Evolutionary conservation across 2,329 filamentous ascomycete genomes (phyloP), one percentile per base, ranked within the genome.

Genomic region (Cercospora sp.): DNA sequence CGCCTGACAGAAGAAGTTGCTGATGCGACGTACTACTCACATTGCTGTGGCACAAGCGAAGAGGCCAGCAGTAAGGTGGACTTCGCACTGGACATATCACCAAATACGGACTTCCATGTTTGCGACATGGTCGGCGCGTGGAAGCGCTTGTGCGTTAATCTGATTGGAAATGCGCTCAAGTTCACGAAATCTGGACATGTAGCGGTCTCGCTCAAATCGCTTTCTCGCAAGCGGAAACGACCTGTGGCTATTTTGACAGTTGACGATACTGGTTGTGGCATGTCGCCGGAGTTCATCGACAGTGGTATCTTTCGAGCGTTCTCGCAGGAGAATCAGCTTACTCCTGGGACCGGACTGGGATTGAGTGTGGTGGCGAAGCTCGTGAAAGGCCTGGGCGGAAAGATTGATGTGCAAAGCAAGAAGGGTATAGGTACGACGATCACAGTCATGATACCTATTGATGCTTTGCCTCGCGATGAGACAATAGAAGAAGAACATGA

Each of bases 131-230:
- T 63, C 1, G 61, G 61, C 13, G 61, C 61, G 5, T 63, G 61
- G 61, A 63, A 63, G 28, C 61, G 61, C 2, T 3, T 63, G n/a
- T 53, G 43, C 28, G 45, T 55, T 12, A 63, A 63, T n/a, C 65
- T 84, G 1, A 80, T 84, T 8, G 80, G 80, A 0, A 85, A 85
- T 72, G 77, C 82, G 0, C 74, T 85, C 18, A 85, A 85, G 70
- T 84, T 85, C 70, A 84, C 81, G 0, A 67, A 73, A 0, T 66
- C 75, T n/a, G 69, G 66, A 10, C 65, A 67, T 32, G 58, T 68
- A 12, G 66, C 62, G 13, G 61, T 68, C 5, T 30, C 45, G 16
- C 40, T 71, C 13, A 59, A 66, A 21, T 53, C 24, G 2, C 28
- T 60, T 9, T 37, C 61, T 16, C 32, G 43, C 26, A 59, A 45